Conservation (phyloP, 2,329 filamentous ascomycete genomes). For the Aspergillus sp. region DNA sequence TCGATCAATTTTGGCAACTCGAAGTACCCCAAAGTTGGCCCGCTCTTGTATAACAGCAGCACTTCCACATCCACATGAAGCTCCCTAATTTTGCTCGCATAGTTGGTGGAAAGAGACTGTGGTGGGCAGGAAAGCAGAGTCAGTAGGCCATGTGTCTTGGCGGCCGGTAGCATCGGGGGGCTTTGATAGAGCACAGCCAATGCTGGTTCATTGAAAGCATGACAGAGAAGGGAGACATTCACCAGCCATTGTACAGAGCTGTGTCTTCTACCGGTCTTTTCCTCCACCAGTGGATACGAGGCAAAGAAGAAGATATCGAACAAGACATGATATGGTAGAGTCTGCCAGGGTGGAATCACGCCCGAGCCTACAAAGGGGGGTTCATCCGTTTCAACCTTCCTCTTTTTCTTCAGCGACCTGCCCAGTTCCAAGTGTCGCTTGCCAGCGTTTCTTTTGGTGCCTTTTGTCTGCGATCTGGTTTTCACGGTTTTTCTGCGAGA, state of each 20-base stretch:
- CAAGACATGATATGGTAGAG: conserved; percentile 68
- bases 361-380: conserved; percentile 24
- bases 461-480: conserved; percentile 21
- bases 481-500: conserved; percentile 19
- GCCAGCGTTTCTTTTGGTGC: conserved; percentile 15
- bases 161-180: conserved; percentile 61
- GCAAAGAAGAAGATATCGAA: conserved; percentile 69
- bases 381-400: conserved; percentile 21
- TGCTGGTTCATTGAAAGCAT: conserved; percentile 68
- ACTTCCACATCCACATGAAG: conserved; percentile 67
- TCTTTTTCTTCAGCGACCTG: conserved; percentile 26
- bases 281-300: conserved; percentile 55
- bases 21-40: conserved; percentile 54
- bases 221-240: conserved; percentile 62
- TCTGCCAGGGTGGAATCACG: conserved; percentile 57
- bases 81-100: conserved; percentile 68
- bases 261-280: conserved; percentile 22
- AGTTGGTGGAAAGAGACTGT: conserved; percentile 57
- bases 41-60: conserved; percentile 54
- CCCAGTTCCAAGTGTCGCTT: conserved; percentile 20
- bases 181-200: conserved; percentile 69
- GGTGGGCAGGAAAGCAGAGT: conserved; percentile 57
- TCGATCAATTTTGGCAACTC: conserved; percentile 60
- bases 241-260: conserved; percentile 59
- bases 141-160: conserved; percentile 50